These are phyloP conservation scores for Tilletia indica DNA, from an alignment of 1,284 basidiomycete species.

Conservation along the genomic window DNA sequence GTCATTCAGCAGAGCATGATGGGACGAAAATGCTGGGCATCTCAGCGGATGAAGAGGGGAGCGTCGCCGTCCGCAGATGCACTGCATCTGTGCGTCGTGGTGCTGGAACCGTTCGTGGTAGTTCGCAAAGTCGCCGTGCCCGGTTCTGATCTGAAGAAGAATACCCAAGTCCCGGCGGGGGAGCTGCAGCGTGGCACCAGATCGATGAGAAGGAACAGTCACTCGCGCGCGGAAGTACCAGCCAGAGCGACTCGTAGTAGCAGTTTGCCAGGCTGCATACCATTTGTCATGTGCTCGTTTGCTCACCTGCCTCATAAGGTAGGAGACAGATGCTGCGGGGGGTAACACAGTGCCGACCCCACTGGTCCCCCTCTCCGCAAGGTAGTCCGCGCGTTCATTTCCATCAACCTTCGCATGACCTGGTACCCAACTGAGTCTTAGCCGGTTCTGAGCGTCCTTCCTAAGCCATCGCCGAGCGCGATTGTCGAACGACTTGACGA, in stretches of 20 bases:
- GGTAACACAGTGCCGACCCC: not conserved
- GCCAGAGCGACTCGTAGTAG: not conserved
- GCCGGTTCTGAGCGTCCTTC: not conserved
- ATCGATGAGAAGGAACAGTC: not conserved
- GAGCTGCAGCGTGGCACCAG: not conserved
- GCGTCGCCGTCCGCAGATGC: not conserved
- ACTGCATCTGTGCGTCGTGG: not conserved
- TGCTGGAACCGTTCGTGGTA: not conserved
- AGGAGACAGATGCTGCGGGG: not conserved
- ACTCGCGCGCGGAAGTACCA: constrained; percentile 1
- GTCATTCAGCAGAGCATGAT: not conserved
- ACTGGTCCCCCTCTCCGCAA: not conserved
- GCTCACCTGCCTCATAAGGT: not conserved
- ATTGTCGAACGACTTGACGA: not conserved
- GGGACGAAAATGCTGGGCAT: not conserved
- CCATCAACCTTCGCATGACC: not conserved
- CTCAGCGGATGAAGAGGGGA: not conserved
- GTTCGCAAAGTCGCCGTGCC: not conserved
- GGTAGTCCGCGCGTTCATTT: constrained; percentile 2
- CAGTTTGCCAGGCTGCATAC: not conserved
- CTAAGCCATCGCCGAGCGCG: not conserved
- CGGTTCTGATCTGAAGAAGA: not conserved
- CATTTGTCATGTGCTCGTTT: not conserved
- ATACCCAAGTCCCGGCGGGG: not conserved
- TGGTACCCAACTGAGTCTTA: not conserved